These are phyloP conservation scores for Stipa capillata DNA, from an alignment of 176 grass and related monocot genomes.

Conservation along the genomic window DNA sequence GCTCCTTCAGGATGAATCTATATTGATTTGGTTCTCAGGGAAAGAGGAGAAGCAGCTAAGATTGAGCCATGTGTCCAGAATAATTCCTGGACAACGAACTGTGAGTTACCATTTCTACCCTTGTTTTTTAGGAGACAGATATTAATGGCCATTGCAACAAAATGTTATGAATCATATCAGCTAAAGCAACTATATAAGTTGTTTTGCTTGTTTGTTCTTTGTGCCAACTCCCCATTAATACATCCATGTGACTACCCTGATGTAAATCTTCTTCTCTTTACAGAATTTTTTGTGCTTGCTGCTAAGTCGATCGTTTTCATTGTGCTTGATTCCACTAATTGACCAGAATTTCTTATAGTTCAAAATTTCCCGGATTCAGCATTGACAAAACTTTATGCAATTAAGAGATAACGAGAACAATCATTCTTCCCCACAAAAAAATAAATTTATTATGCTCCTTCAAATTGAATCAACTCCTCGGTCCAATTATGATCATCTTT, in stretches of 20 bases:
- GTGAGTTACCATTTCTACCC: slow-evolving; percentile 32
- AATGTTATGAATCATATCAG: neutral
- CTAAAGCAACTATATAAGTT: neutral
- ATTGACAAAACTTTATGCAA: neutral
- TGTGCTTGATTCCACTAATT: neutral
- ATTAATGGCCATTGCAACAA: neutral
- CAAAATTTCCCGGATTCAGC: neutral
- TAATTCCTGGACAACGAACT: slow-evolving; percentile 86
- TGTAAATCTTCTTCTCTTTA: neutral
- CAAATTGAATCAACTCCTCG: neutral
- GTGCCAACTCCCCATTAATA: slow-evolving; percentile 1
- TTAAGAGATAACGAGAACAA: neutral
- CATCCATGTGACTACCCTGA: neutral
- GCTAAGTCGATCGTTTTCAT: neutral
- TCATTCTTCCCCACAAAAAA: neutral
- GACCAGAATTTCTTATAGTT: neutral
- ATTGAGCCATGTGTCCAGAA: slow-evolving; percentile 86
- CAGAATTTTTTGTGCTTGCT: neutral
- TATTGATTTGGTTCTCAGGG: slow-evolving; percentile 82
- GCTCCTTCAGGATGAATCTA: slow-evolving; percentile 65
- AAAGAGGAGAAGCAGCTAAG: slow-evolving; percentile 88
- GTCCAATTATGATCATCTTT: neutral
- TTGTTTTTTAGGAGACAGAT: neutral
- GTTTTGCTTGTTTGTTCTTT: neutral
- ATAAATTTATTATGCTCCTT: neutral